Percentiles rank a stretch among this genome's conserved stretches.
Evolutionary conservation across 768 basidiomycete species (phyloP).

Genomic region (Sarcodon aspratus): DNA sequence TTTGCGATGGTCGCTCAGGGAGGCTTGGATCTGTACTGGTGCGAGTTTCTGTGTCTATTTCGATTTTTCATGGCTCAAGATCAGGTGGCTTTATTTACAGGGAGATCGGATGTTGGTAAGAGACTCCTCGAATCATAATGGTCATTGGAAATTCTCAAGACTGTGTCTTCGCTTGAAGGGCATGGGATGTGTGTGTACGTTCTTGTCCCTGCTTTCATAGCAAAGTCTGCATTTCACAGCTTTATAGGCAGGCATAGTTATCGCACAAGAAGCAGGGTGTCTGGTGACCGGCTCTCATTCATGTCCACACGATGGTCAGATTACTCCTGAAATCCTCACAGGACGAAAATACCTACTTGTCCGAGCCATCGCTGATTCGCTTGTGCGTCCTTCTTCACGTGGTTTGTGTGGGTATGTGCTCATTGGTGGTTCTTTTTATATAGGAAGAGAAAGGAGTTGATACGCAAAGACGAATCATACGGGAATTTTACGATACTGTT

Average conservation of each 20-base stretch:
- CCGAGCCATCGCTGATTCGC: constrained; percentile 51
- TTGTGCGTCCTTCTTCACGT: constrained; percentile 22
- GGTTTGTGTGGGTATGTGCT: constrained; percentile 2
- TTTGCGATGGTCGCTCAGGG: constrained; percentile 83
- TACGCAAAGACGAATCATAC: constrained; percentile 70
- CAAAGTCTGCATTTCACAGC: neutral
- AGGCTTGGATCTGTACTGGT: constrained; percentile 83
- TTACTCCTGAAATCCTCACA: constrained; percentile 57
- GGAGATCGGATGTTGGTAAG: constrained; percentile 73
- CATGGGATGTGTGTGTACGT: constrained; percentile 80
- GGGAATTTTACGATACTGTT: constrained; percentile 79
- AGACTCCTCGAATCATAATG: neutral
- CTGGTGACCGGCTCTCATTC: constrained; percentile 62
- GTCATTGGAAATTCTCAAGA: neutral
- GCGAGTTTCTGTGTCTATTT: constrained; percentile 9
- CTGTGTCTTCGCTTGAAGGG: constrained; percentile 21
- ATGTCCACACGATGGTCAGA: constrained; percentile 28
- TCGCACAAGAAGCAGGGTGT: constrained; percentile 83
- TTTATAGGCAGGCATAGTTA: constrained; percentile 70
- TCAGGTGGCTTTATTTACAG: constrained; percentile 19
- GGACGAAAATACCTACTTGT: constrained; percentile 79
- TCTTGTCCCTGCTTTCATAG: neutral
- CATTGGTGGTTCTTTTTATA: neutral
- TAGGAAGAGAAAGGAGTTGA: constrained; percentile 52
- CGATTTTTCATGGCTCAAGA: constrained; percentile 1